These are phyloP conservation scores for Myriosclerotinia scirpicola DNA, from an alignment of 2,329 filamentous ascomycete genomes.

Conservation along the genomic window DNA sequence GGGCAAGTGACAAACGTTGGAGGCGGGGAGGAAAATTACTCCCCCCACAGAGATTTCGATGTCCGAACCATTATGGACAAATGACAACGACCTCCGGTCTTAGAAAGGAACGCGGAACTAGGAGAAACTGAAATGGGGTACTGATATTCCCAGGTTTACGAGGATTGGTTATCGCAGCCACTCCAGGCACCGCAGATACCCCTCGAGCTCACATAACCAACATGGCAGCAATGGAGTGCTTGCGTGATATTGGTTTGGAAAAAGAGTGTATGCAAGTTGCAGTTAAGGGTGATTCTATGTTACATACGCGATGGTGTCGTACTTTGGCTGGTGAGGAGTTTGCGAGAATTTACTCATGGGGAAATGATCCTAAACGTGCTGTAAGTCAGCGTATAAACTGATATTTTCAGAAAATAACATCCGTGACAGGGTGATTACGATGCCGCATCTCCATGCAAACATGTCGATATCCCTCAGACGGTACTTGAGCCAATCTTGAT, in stretches of 20 bases:
- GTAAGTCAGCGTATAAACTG: conserved; percentile 35
- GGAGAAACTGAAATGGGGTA: background rate
- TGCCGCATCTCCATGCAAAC: conserved; percentile 45
- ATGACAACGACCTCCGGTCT: background rate
- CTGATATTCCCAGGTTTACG: conserved; percentile 43
- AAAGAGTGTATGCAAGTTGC: conserved; percentile 43
- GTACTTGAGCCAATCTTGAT: conserved; percentile 51
- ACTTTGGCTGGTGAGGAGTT: conserved; percentile 55
- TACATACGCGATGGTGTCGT: conserved; percentile 53
- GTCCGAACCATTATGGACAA: background rate
- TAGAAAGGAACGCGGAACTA: background rate
- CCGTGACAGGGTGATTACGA: conserved; percentile 46
- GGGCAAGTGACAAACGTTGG: too few species aligned
- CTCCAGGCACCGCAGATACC: conserved; percentile 53
- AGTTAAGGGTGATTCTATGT: conserved; percentile 46
- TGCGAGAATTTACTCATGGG: conserved; percentile 52
- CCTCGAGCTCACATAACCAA: conserved; percentile 63
- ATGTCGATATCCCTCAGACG: conserved; percentile 50
- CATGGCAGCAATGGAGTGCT: conserved; percentile 55
- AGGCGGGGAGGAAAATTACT: background rate
- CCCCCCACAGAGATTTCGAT: background rate
- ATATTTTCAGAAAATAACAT: background rate
- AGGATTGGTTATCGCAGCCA: conserved; percentile 54
- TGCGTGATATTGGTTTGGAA: conserved; percentile 54
- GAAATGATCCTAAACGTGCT: conserved; percentile 47